Base-by-base conservation (phyloP, 2,329 filamentous ascomycete species). In the Claviceps purpurea region DNA sequence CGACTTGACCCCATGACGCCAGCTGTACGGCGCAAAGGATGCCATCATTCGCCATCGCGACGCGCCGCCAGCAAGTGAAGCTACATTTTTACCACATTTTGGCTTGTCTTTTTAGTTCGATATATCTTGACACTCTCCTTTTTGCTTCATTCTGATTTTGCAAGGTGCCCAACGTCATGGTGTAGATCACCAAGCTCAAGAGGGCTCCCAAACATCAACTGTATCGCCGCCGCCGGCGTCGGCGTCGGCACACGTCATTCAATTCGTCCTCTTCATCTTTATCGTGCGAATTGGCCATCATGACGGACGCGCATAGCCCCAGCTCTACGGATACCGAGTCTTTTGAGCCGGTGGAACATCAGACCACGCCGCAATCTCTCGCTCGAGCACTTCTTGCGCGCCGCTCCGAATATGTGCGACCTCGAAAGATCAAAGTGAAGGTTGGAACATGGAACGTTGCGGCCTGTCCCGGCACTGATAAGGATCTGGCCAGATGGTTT, bases 381-480 rank as follows among this genome's bases (percentile, higher is more conserved):
- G 78, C 79, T 46, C 73, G 72, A 55, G 79, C 79, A 34, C 73
- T 97, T 41, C 79, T 84, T 62, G 82, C 85, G 41, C 79, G 93
- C 51, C 79, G 83, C 61, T 71, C 78, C 48, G 90, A 97, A 65
- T 98, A 90, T 65, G 84, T 85, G 26, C 79, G 82, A 40, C 79
- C 82, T 44, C 83, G 83, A 64, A 78, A 78, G 49, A 80, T 95
- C 59, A 84, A 83, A 57, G 79, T 98, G 67, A 96, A 96, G 69
- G 77, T 98, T 50, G 93, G 91, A 43, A 85, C 87, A 0, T 98
- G 93, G 93, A 98, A 98, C 68, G 88, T 95, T 16, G 93, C 89
- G 4, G 83, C 85, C 1, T 83, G 86, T 57, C 81, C 87, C 13
- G 89, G 87, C 24, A 89, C 89, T 0, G 89, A 95, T 66, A 87